Evolutionary conservation across 1,284 basidiomycete genomes (phyloP), one percentile per base, ranked within the genome.

Genomic region (Gastroboletus turbinatus): DNA sequence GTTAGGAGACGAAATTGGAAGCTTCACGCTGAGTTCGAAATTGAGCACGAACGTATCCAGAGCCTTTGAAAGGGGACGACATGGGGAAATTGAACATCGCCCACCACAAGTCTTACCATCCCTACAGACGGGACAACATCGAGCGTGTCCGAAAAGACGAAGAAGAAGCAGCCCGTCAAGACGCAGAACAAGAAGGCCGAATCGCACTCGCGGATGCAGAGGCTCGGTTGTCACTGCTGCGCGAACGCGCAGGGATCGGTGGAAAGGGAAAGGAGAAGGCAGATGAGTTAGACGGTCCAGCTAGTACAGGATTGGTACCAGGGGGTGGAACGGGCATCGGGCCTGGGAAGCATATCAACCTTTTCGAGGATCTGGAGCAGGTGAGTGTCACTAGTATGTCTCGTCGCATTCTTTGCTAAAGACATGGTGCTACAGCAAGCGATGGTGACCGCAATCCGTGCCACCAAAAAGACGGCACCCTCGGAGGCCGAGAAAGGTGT

Each of bases 71-170:
- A n/a, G n/a, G n/a, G n/a, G n/a, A n/a, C n/a, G n/a, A n/a, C 50
- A 92, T 92, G 90, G 88, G 88, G 23, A 90, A 90, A 65, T 79
- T 92, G 33, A 90, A 90, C 68, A 92, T 92, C 67, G 90, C 91
- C 7, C 91, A 93, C 68, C 92, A 94, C 78, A 94, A 94, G 70
- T 92, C 89, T 3, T 94, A 94, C 68, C 92, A 94, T 64, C 92
- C 89, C 0, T 93, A 94, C 69, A 78, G 90, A 49, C 75, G 84
- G 44, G 91, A 93, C 67, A 94, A 94, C 66, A 90, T 93, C 57
- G 90, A 91, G 59, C 80, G 82, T 23, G 92, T 94, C 0, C 76
- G 83, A 8, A 73, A 70, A 54, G 92, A 94, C 80, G 92, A 94
- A 74, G 91, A 90, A 66, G 87, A 86, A 65, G 90, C 89, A n/a